Conservation (phyloP, 2,329 filamentous ascomycete genomes). For the Aspergillus pseudoterreus region DNA sequence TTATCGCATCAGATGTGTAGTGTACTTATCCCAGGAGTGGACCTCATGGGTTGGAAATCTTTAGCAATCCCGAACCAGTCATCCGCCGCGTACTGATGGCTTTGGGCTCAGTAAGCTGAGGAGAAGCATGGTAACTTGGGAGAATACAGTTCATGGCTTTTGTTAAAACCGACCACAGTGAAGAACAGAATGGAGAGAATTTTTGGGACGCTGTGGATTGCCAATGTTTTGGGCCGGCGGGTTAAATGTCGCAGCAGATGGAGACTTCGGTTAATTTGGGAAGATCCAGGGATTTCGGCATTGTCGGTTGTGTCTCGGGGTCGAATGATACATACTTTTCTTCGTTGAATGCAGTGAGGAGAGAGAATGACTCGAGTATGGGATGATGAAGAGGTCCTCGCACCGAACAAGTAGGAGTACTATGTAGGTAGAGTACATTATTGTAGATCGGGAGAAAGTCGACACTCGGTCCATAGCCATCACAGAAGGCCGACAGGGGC, state of each 20-base stretch:
- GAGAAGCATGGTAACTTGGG: no score
- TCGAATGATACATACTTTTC: not conserved
- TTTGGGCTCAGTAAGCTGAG: no score
- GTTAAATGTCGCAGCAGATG: not conserved
- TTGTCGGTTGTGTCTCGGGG: not conserved
- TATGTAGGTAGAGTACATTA: no score
- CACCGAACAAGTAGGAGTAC: no score
- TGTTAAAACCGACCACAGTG: not conserved
- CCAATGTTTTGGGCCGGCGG: not conserved
- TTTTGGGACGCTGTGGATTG: not conserved
- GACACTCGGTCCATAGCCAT: not conserved
- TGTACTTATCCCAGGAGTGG: no score
- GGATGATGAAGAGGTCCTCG: not conserved
- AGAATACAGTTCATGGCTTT: no score
- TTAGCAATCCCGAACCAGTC: no score
- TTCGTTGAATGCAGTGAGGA: not conserved
- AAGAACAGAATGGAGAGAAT: not conserved
- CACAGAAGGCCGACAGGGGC: not conserved
- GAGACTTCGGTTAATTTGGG: constrained; percentile 1
- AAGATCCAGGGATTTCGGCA: not conserved
- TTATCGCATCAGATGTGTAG: no score
- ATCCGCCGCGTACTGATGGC: no score
- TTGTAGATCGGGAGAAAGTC: not conserved
- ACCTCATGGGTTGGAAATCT: no score
- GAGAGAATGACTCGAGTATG: no score